Conservation (phyloP, 2,329 filamentous ascomycete genomes). For the Macrophomina tecta region DNA sequence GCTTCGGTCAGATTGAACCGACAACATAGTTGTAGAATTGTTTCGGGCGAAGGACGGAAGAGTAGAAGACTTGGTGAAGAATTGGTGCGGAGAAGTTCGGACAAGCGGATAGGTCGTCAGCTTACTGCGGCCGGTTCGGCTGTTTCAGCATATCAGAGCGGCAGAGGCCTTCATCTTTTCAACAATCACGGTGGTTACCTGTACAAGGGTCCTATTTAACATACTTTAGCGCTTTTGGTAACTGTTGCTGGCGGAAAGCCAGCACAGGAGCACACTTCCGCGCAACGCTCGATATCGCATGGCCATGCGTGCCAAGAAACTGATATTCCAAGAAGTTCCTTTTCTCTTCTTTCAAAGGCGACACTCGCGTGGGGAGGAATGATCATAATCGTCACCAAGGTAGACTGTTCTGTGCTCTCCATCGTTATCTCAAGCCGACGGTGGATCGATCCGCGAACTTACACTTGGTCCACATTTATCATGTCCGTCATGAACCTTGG, state of each 20-base stretch:
- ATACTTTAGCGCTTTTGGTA: conserved; percentile 1
- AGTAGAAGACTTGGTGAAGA: too few relatives aligned
- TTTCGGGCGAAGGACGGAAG: too few relatives aligned
- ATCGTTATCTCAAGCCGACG: not conserved
- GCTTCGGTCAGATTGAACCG: not conserved
- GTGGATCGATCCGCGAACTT: not conserved
- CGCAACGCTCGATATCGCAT: conserved; percentile 25
- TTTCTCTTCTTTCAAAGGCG: not conserved
- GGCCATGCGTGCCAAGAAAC: conserved; percentile 22
- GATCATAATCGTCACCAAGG: conserved; percentile 2
- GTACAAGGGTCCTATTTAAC: not conserved
- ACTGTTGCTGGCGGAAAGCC: conserved; percentile 14
- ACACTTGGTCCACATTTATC: conserved; percentile 1
- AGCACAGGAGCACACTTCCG: conserved; percentile 26
- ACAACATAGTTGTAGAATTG: not conserved
- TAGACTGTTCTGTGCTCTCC: not conserved
- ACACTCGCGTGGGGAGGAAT: not conserved
- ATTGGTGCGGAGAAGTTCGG: too few relatives aligned
- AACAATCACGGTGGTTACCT: not conserved
- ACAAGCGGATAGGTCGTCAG: too few relatives aligned
- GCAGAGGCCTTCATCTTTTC: too few relatives aligned
- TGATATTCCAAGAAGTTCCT: not conserved
- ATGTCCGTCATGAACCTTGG: conserved; percentile 26
- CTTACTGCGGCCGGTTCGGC: too few relatives aligned
- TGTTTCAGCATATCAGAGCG: too few relatives aligned